A percentile compares a stretch with the other conserved stretches of the same genome.
These are phyloP conservation scores for Starmerella ratchasimensis DNA, from an alignment of 805 yeast species.

Conservation along the genomic window DNA sequence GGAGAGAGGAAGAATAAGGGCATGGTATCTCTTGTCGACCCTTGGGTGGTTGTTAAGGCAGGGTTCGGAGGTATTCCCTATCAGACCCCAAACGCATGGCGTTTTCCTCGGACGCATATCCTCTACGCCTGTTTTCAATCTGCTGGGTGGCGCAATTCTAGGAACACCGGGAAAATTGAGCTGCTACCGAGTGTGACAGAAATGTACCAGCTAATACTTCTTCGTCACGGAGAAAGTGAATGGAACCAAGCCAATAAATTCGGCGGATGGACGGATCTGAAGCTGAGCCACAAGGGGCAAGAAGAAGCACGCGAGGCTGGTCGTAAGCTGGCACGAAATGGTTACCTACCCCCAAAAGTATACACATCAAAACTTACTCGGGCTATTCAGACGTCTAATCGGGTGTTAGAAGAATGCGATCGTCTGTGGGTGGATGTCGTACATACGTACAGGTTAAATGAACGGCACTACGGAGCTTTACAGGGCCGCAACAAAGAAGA, in stretches of 20 bases:
- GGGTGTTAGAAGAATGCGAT: slow-evolving; percentile 77
- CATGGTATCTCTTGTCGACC: too few species aligned
- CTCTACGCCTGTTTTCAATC: too few species aligned
- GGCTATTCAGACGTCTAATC: slow-evolving; percentile 93
- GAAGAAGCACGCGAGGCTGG: slow-evolving; percentile 89
- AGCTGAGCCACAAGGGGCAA: slow-evolving; percentile 66
- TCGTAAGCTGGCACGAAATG: slow-evolving; percentile 69
- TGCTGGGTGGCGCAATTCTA: too few species aligned
- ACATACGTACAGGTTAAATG: slow-evolving; percentile 95
- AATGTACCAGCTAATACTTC: slow-evolving; percentile 56
- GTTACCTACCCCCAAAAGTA: slow-evolving; percentile 66
- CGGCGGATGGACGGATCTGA: slow-evolving; percentile 97
- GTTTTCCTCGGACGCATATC: too few species aligned
- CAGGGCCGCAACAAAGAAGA: slow-evolving; percentile 97
- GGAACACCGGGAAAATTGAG: too few species aligned
- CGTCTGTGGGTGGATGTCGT: slow-evolving; percentile 78
- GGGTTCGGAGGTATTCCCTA: too few species aligned
- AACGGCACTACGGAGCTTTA: slow-evolving; percentile 96
- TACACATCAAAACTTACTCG: slow-evolving; percentile 84
- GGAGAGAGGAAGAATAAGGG: too few species aligned
- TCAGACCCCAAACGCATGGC: too few species aligned
- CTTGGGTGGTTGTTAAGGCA: too few species aligned
- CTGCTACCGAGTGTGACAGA: too few species aligned
- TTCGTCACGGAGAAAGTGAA: slow-evolving; percentile 98
- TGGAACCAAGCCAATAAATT: slow-evolving; percentile 96